These are phyloP conservation scores for Poronia punctata DNA, from an alignment of 495 filamentous ascomycete genomes.

Conservation along the genomic window DNA sequence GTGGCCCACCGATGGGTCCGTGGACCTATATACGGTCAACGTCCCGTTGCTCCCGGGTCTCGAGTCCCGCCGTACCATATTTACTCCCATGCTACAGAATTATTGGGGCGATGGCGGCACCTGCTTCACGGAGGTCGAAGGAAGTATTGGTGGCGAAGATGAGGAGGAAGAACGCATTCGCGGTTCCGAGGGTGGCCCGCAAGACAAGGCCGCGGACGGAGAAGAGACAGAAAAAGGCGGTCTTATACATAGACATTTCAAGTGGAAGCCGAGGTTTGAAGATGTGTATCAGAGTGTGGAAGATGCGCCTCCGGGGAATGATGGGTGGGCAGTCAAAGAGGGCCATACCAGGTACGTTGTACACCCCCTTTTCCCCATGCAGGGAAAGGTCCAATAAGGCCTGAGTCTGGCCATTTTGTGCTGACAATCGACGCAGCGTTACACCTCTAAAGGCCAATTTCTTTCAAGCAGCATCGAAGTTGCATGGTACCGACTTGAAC, in stretches of 20 bases:
- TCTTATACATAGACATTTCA: slow-evolving; percentile 78
- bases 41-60: slow-evolving; percentile 70
- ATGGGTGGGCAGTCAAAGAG: slow-evolving; percentile 89
- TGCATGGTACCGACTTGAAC: slow-evolving; percentile 67
- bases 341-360: slow-evolving; percentile 73
- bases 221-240: slow-evolving; percentile 16
- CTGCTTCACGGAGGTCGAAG: slow-evolving; percentile 72
- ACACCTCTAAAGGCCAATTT: slow-evolving; percentile 91
- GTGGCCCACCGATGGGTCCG: slow-evolving; percentile 57
- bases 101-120: slow-evolving; percentile 68
- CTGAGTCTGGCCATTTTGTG: not conserved
- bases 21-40: slow-evolving; percentile 83
- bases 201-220: not conserved
- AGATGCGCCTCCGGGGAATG: slow-evolving; percentile 72
- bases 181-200: slow-evolving; percentile 43
- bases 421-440: slow-evolving; percentile 47
- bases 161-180: slow-evolving; percentile 61
- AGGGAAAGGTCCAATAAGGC: too few species aligned
- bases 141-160: slow-evolving; percentile 49
- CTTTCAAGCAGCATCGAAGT: slow-evolving; percentile 61
- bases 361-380: not conserved
- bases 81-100: slow-evolving; percentile 80
- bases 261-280: slow-evolving; percentile 81
- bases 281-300: slow-evolving; percentile 84
- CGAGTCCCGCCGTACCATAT: slow-evolving; percentile 61